These are phyloP conservation scores for Ganoderma resinaceum DNA, from an alignment of 1,284 basidiomycete species.

Conservation along the genomic window DNA sequence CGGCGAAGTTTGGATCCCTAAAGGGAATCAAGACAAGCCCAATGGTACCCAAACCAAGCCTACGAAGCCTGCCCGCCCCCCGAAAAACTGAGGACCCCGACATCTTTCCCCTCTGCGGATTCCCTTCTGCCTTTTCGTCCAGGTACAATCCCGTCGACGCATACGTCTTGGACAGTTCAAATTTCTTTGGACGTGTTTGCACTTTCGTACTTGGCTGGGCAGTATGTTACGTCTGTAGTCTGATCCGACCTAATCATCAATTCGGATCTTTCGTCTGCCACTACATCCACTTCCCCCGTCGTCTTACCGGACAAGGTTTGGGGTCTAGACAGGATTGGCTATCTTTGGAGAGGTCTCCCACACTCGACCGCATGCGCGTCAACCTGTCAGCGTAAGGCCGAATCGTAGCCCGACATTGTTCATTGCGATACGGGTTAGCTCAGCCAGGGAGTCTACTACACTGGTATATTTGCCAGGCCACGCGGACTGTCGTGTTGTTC, in stretches of 20 bases:
- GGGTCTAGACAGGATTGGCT: not conserved
- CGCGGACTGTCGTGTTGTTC: not conserved
- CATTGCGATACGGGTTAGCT: not conserved
- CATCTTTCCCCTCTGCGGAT: not conserved
- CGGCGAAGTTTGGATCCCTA: not conserved
- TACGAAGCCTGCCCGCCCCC: not conserved
- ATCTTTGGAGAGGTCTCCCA: slow-evolving; percentile 1
- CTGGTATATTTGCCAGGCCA: not conserved
- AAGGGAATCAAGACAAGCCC: not conserved
- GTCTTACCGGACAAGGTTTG: not conserved
- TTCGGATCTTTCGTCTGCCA: not conserved
- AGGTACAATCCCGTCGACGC: not conserved
- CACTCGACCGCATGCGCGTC: not conserved
- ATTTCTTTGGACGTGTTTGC: not conserved
- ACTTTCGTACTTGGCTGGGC: not conserved
- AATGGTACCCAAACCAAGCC: not conserved
- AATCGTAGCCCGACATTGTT: not conserved
- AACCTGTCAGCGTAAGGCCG: not conserved
- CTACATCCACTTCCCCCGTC: not conserved
- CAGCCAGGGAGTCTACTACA: not conserved
- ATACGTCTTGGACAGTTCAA: not conserved
- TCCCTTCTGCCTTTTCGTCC: not conserved
- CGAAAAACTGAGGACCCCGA: not conserved
- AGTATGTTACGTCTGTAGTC: not conserved
- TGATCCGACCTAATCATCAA: not conserved